These are phyloP conservation scores for Colletotrichum agaves DNA, from an alignment of 2,329 filamentous ascomycete genomes.

Conservation along the genomic window DNA sequence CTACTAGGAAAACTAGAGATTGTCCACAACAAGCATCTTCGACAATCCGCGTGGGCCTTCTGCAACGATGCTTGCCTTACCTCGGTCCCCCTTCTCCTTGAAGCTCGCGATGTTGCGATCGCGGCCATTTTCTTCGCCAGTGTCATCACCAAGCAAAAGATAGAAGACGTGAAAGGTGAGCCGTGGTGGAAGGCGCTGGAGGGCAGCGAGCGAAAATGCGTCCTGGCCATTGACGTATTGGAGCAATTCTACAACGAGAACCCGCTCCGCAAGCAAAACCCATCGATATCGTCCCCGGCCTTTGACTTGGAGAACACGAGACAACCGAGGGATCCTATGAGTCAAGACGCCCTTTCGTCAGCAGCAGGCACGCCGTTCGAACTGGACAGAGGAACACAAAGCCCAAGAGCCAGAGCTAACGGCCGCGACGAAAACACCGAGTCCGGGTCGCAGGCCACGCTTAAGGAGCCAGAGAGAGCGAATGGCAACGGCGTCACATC, in stretches of 20 bases:
- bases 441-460: slow-evolving; percentile 50
- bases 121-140: slow-evolving; percentile 89
- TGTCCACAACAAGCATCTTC: slow-evolving; percentile 81
- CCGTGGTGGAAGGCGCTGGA: slow-evolving; percentile 89
- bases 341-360: slow-evolving; percentile 59
- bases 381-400: slow-evolving; percentile 60
- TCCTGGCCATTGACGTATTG: slow-evolving; percentile 80
- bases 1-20: slow-evolving; percentile 79
- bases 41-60: slow-evolving; percentile 92
- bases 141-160: slow-evolving; percentile 76
- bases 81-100: slow-evolving; percentile 82
- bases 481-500: slow-evolving; percentile 48
- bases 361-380: slow-evolving; percentile 60
- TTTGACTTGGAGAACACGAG: slow-evolving; percentile 68
- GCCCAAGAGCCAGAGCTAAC: slow-evolving; percentile 55
- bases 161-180: slow-evolving; percentile 79
- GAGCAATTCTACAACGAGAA: slow-evolving; percentile 75
- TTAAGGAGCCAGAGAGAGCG: slow-evolving; percentile 37
- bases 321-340: slow-evolving; percentile 57
- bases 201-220: slow-evolving; percentile 76
- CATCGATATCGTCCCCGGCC: slow-evolving; percentile 62
- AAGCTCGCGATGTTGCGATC: slow-evolving; percentile 83
- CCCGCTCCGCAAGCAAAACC: slow-evolving; percentile 67
- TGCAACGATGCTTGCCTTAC: slow-evolving; percentile 92
- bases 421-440: slow-evolving; percentile 51